Conservation (phyloP, 176 grass and related monocot genomes). For the Eragrostis curvula region DNA sequence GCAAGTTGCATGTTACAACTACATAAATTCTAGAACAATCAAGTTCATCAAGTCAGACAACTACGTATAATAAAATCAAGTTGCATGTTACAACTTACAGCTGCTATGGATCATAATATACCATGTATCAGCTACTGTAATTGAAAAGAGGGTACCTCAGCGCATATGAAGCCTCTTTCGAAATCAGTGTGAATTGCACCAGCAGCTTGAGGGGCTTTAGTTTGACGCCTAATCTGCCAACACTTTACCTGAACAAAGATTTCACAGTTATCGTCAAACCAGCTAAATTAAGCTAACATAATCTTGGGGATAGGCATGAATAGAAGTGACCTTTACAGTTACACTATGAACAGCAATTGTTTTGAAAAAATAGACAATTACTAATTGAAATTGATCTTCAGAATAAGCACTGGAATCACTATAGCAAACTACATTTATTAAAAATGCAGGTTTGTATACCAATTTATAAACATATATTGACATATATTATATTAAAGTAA, state of each 20-base stretch:
- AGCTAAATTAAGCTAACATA: conserved; percentile 24
- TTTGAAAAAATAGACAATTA: not conserved
- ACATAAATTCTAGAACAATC: conserved; percentile 10
- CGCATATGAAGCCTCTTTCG: conserved; percentile 96
- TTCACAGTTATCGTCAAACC: conserved; percentile 9
- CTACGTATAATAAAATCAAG: not conserved
- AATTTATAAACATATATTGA: conserved; percentile 24
- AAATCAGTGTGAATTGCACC: conserved; percentile 98
- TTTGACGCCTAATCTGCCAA: conserved; percentile 94
- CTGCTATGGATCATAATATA: not conserved
- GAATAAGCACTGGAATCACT: conserved; percentile 14
- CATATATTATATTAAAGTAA: conserved; percentile 1
- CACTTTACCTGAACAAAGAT: conserved; percentile 82
- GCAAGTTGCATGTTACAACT: too few relatives aligned
- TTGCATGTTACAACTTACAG: not conserved
- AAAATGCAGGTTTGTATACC: not conserved
- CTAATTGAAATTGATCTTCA: not conserved
- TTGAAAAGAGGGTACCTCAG: conserved; percentile 60
- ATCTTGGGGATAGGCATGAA: conserved; percentile 20
- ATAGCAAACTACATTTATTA: not conserved
- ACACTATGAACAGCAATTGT: not conserved
- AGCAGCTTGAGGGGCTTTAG: conserved; percentile 96
- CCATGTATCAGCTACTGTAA: not conserved
- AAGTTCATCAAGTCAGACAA: not conserved
- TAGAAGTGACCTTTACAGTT: not conserved